phyloP scores from a whole-genome alignment of 176 grass and related monocot genomes.

The Avena eriantha region DNA sequence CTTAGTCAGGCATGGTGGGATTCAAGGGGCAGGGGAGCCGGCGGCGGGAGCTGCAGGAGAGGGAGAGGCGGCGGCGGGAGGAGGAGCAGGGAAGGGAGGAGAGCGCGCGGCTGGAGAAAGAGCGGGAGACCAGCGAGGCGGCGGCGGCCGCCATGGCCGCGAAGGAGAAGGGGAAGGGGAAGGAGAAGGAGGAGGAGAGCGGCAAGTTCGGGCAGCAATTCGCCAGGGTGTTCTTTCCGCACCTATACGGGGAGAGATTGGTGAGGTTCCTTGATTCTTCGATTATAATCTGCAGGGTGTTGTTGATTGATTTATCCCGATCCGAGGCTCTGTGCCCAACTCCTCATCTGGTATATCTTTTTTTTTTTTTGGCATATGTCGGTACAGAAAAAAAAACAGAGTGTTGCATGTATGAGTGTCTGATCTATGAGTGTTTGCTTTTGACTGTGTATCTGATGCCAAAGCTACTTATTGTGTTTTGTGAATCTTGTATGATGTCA shows the following conservation, averaged over 20 bases:
- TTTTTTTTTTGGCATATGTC: background rate
- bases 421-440: background rate
- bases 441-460: conserved; percentile 23
- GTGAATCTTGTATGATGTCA: background rate
- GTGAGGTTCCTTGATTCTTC: conserved; percentile 31
- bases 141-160: background rate
- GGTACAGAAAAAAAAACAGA: background rate
- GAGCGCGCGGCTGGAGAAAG: background rate
- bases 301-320: background rate
- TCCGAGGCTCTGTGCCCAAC: background rate
- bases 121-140: background rate
- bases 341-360: background rate
- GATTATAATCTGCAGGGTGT: background rate
- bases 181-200: background rate
- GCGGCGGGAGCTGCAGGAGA: background rate
- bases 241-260: conserved; percentile 40
- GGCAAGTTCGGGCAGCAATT: conserved; percentile 31
- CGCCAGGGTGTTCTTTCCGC: conserved; percentile 56
- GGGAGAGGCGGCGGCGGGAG: background rate
- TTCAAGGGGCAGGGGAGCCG: background rate
- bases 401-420: background rate
- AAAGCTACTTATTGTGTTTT: background rate
- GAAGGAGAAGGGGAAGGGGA: background rate
- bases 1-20: background rate
- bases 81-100: background rate